Evolutionary conservation across 306 rosid species (phyloP).

Genomic region (Quercus mongolica): DNA sequence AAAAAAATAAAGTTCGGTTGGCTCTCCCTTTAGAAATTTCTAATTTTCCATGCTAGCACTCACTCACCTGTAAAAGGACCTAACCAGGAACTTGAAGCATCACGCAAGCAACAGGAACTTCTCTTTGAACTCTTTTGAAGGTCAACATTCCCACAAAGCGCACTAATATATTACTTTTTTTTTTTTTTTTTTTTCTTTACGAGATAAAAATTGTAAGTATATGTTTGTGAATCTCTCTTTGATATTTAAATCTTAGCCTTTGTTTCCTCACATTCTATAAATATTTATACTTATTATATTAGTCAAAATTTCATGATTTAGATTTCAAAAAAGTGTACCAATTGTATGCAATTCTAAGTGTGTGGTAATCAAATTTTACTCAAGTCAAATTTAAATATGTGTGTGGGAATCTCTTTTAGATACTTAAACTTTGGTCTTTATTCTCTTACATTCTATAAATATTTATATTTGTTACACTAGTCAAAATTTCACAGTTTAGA

Average conservation of each 20-base stretch:
- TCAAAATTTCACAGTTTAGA: no score
- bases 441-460: rapidly evolving
- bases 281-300: no score
- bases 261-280: rapidly evolving
- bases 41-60: no score
- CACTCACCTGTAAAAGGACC: no score
- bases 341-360: rapidly evolving
- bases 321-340: no score
- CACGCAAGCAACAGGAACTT: background rate
- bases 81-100: background rate
- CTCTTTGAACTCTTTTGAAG: background rate
- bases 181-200: no score
- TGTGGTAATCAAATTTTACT: no score
- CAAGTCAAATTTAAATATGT: no score
- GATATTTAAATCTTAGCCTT: rapidly evolving
- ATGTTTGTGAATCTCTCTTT: rapidly evolving
- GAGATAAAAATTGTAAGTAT: no score
- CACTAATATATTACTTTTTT: background rate
- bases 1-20: background rate
- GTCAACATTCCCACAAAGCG: constrained; percentile 7
- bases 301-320: no score
- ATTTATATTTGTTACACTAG: no score
- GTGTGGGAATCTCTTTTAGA: rapidly evolving
- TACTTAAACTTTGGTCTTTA: rapidly evolving
- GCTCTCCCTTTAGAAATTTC: no score